Evolutionary conservation across 2,329 filamentous ascomycete genomes (phyloP), one percentile per base, ranked within the genome.

Genomic region (Xylaria sp.): DNA sequence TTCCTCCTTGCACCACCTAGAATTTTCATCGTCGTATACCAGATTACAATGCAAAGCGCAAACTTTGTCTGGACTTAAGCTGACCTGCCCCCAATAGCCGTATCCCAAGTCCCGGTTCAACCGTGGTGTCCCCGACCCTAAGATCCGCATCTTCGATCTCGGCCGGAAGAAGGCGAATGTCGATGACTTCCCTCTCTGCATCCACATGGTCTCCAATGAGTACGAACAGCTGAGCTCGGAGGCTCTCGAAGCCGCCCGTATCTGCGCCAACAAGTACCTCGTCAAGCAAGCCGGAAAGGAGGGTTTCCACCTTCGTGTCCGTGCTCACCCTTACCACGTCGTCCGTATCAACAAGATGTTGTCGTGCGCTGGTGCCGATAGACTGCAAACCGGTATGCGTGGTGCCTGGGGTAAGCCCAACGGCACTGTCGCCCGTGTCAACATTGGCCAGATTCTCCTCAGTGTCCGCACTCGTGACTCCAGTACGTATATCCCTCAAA

Each of bases 281-380:
- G 89, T 91, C 84, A 92, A 92, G 88, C 83, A 85, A 79, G 84
- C 86, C 78, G 90, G 90, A 83, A 92, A 92, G 88, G 90, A 92
- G 81, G 84, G 85, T 81, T 92, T 92, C 89, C 90, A 92, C 83
- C 85, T 92, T 77, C 90, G 90, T 79, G 88, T 92, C 82, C 90
- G 96, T 83, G 94, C 94, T 82, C 96, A 99, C 90, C 96, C 96
- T 78, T 99, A 93, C 94, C 96, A 99, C 90, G 96, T 99, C 87
- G 92, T 99, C 90, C 96, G 96, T 87, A 99, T 99, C 94, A 99
- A 99, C 94, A 99, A 99, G 93, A 99, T 99, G 96, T 95, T 99
- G 94, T 98, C 96, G 83, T 99, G 96, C 86, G 96, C 96, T 82
- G 96, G 96, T 90, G 96, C 96, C 91, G 96, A 99, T 98, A 94